These are phyloP conservation scores for Pythium folliculosum DNA, from an alignment of 352 stramenopile genomes.

Conservation along the genomic window DNA sequence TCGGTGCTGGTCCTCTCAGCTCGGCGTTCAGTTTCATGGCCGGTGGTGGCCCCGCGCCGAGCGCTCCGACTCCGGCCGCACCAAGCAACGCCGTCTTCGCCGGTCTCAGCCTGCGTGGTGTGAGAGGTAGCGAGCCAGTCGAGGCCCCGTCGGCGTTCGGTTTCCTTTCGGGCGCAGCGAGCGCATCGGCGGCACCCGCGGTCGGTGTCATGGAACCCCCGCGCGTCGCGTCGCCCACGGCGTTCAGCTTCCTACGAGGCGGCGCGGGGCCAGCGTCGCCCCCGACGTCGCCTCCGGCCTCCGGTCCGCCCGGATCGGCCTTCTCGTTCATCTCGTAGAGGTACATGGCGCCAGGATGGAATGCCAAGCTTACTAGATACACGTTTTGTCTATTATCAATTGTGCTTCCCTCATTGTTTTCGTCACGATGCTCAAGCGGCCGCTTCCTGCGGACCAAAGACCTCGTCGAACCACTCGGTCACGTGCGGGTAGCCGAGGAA, in stretches of 20 bases:
- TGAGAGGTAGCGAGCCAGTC: conserved; percentile 14
- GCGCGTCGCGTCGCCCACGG: conserved; percentile 50
- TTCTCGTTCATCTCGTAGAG: conserved; percentile 36
- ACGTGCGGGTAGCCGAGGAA: conserved; percentile 29
- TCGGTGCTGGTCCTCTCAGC: conserved; percentile 19
- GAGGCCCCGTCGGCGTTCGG: conserved; percentile 41
- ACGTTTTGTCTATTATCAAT: conserved; percentile 1
- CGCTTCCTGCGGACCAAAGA: conserved; percentile 9
- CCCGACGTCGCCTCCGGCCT: conserved; percentile 23
- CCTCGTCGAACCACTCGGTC: conserved; percentile 23
- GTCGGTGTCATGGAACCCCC: conserved; percentile 34
- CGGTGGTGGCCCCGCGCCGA: not conserved
- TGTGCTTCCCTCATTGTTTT: not conserved
- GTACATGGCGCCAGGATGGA: not conserved
- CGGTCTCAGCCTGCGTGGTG: conserved; percentile 47
- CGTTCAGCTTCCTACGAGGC: conserved; percentile 59
- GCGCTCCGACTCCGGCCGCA: conserved; percentile 5
- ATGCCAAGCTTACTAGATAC: conserved; percentile 12
- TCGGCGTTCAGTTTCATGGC: conserved; percentile 33
- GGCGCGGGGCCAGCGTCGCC: conserved; percentile 27
- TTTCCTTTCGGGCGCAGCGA: conserved; percentile 46
- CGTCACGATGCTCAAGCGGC: not conserved
- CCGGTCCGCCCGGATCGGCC: conserved; percentile 16
- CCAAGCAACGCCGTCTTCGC: conserved; percentile 47
- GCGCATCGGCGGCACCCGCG: conserved; percentile 13